These are phyloP conservation scores for Penicillium verrucosum DNA, from an alignment of 2,329 filamentous ascomycete species.

Conservation along the genomic window DNA sequence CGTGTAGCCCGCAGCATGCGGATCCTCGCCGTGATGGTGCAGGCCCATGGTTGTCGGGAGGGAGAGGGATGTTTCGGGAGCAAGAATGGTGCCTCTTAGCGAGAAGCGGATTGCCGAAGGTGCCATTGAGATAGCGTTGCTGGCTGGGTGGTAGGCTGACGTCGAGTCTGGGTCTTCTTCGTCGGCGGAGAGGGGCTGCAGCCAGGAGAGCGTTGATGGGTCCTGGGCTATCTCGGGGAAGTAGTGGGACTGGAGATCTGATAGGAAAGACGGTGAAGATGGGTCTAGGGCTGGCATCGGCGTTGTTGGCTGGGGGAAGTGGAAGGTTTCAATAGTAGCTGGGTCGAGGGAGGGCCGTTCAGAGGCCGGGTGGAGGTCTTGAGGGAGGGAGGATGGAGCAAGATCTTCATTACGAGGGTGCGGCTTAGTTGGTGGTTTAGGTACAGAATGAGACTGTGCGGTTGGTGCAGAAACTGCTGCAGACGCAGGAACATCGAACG, in stretches of 20 bases:
- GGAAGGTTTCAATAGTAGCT: slow-evolving; percentile 29
- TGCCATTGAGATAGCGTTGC: slow-evolving; percentile 61
- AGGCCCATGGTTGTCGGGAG: slow-evolving; percentile 77
- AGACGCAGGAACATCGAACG: slow-evolving; percentile 21
- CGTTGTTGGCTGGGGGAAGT: slow-evolving; percentile 47
- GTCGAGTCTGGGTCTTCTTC: slow-evolving; percentile 61
- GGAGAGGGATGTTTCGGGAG: slow-evolving; percentile 68
- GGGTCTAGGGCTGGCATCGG: slow-evolving; percentile 74
- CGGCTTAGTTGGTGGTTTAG: slow-evolving; percentile 5
- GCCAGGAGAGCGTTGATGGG: slow-evolving; percentile 84
- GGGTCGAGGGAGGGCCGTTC: slow-evolving; percentile 34
- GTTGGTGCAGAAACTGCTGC: slow-evolving; percentile 3
- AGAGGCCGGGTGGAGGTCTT: slow-evolving; percentile 42
- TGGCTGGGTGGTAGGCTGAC: slow-evolving; percentile 78
- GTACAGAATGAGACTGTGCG: slow-evolving; percentile 3
- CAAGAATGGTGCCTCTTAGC: slow-evolving; percentile 75
- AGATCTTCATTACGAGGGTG: slow-evolving; percentile 32
- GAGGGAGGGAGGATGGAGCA: slow-evolving; percentile 34
- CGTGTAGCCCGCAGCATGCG: slow-evolving; percentile 92
- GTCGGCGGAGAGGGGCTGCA: slow-evolving; percentile 68
- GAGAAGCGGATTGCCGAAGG: slow-evolving; percentile 81
- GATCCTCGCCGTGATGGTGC: slow-evolving; percentile 90
- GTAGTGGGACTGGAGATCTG: slow-evolving; percentile 84
- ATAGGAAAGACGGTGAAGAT: slow-evolving; percentile 75
- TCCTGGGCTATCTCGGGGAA: slow-evolving; percentile 85